Evolutionary conservation across 2,329 filamentous ascomycete genomes (phyloP).

Genomic region (Aspergillus flavus): DNA sequence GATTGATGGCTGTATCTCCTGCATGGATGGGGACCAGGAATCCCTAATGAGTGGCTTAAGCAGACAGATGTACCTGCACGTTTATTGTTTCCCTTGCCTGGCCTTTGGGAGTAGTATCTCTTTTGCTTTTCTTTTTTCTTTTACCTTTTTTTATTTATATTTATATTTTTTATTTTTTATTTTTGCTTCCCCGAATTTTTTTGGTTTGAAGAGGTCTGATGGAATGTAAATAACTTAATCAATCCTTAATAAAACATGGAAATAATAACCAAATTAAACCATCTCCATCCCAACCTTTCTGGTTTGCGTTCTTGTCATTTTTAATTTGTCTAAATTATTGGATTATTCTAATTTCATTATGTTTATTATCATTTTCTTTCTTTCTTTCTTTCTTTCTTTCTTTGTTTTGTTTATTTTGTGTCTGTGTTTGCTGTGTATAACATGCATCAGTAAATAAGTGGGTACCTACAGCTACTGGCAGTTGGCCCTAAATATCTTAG

Average conservation of each 20-base stretch:
- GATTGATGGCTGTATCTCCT: constrained; percentile 8
- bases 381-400: background rate
- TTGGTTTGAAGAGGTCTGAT: background rate
- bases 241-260: background rate
- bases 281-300: background rate
- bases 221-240: background rate
- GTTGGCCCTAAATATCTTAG: background rate
- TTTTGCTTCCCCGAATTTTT: background rate
- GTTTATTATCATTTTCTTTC: background rate
- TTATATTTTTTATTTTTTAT: background rate
- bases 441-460: background rate
- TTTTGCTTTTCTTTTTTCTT: constrained; percentile 3
- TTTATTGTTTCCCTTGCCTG: constrained; percentile 14
- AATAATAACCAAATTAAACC: background rate
- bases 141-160: background rate
- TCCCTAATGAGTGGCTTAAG: constrained; percentile 8
- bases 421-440: constrained; percentile 2
- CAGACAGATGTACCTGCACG: constrained; percentile 15
- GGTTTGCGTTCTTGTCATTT: background rate
- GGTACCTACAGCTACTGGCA: background rate
- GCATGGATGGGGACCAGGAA: constrained; percentile 1
- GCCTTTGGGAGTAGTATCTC: background rate
- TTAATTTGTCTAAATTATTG: background rate
- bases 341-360: background rate
- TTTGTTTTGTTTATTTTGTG: constrained; percentile 3